phyloP scores from a whole-genome alignment of 2,329 filamentous ascomycete genomes.

The Blumeria graminis region DNA sequence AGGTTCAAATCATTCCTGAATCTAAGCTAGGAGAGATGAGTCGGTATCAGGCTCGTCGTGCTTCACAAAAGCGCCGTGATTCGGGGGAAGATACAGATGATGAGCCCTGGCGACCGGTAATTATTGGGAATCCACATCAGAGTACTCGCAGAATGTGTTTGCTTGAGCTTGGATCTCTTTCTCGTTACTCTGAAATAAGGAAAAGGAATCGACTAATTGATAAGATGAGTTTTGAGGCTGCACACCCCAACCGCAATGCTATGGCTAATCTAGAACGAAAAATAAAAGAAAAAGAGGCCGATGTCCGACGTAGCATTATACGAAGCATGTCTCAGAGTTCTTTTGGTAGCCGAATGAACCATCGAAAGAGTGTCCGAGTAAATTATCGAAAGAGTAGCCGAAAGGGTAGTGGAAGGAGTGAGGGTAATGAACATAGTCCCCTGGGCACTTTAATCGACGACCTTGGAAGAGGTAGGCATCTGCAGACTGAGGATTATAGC shows the following conservation, averaged over 20 bases:
- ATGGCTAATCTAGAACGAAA: slow-evolving; percentile 8
- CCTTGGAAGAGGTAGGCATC: too few species aligned
- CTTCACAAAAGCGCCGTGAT: slow-evolving; percentile 20
- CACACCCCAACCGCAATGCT: slow-evolving; percentile 13
- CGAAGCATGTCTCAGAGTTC: slow-evolving; percentile 8
- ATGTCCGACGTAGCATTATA: slow-evolving; percentile 6
- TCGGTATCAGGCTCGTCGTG: slow-evolving; percentile 23
- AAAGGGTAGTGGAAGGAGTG: too few species aligned
- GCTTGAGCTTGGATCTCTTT: slow-evolving; percentile 42
- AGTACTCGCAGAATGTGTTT: slow-evolving; percentile 46
- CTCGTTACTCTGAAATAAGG: slow-evolving; percentile 49
- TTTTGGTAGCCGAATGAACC: slow-evolving; percentile 3
- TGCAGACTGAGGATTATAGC: too few species aligned
- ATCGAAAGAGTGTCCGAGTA: too few species aligned
- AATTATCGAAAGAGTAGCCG: too few species aligned
- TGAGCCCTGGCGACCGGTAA: slow-evolving; percentile 39
- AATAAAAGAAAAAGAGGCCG: slow-evolving; percentile 8
- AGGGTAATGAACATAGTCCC: too few species aligned
- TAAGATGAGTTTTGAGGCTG: slow-evolving; percentile 14
- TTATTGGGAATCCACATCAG: slow-evolving; percentile 47
- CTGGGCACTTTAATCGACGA: too few species aligned
- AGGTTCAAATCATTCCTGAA: slow-evolving; percentile 43
- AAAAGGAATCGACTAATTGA: slow-evolving; percentile 33
- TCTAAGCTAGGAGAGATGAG: slow-evolving; percentile 31
- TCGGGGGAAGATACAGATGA: slow-evolving; percentile 8